phyloP scores from a whole-genome alignment of 768 basidiomycete species.

The Tylopilus sp. region DNA sequence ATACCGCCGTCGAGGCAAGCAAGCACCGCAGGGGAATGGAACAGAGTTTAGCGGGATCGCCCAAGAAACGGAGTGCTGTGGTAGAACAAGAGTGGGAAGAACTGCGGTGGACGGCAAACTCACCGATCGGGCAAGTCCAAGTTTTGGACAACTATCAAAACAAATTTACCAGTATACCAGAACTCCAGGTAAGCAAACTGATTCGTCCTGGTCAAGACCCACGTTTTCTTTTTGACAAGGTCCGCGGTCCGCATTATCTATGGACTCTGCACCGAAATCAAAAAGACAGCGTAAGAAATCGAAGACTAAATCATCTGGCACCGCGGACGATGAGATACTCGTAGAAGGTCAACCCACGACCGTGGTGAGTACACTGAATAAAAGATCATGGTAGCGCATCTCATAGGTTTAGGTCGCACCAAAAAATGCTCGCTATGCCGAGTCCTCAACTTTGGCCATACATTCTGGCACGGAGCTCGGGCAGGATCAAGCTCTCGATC shows the following conservation, averaged over 20 bases:
- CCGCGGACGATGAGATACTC: conserved; percentile 19
- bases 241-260: conserved; percentile 15
- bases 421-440: conserved; percentile 63
- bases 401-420: conserved; percentile 37
- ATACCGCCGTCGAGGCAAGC: conserved; percentile 4
- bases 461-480: conserved; percentile 64
- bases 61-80: no score
- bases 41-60: neutral
- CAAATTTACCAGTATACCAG: neutral
- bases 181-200: neutral
- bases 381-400: neutral
- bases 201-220: neutral
- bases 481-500: conserved; percentile 50
- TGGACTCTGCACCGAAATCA: conserved; percentile 45
- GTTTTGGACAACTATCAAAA: neutral
- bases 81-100: neutral
- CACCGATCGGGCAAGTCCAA: conserved; percentile 21
- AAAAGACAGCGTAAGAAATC: conserved; percentile 56
- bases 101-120: neutral
- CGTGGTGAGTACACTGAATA: conserved; percentile 14
- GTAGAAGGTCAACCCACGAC: conserved; percentile 21
- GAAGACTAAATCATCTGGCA: conserved; percentile 11
- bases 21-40: neutral
- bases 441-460: conserved; percentile 57
- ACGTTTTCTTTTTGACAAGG: neutral